Conservation (phyloP, 2,329 filamentous ascomycete species). For the Penicillium sp. region DNA sequence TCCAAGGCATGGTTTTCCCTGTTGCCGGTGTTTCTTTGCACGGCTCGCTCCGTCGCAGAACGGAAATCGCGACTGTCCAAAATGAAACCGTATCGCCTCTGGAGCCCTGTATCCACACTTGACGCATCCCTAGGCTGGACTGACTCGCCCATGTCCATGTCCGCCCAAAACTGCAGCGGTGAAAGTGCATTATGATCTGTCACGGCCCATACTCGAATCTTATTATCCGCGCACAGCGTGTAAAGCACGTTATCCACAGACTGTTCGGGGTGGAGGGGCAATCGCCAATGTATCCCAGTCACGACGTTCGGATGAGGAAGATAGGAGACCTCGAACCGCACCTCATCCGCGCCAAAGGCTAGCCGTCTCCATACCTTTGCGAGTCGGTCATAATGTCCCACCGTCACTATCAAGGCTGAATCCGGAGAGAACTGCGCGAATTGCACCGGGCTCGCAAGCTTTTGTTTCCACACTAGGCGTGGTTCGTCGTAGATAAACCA, state of each 20-base stretch:
- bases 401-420: conserved; percentile 77
- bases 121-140: conserved; percentile 56
- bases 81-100: conserved; percentile 67
- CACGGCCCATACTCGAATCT: conserved; percentile 77
- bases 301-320: conserved; percentile 76
- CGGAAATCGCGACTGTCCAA: conserved; percentile 77
- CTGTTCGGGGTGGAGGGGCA: conserved; percentile 70
- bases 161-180: conserved; percentile 72
- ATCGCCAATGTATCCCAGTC: conserved; percentile 81
- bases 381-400: conserved; percentile 71
- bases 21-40: conserved; percentile 57
- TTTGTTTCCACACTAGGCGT: conserved; percentile 65
- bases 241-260: conserved; percentile 82
- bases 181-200: conserved; percentile 67
- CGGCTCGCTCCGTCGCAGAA: conserved; percentile 68
- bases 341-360: conserved; percentile 75
- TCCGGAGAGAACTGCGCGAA: conserved; percentile 79
- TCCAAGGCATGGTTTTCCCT: conserved; percentile 70
- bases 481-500: conserved; percentile 54
- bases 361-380: conserved; percentile 91
- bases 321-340: conserved; percentile 85
- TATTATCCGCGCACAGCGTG: conserved; percentile 76
- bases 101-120: conserved; percentile 35
- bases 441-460: conserved; percentile 67
- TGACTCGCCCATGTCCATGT: conserved; percentile 69